These are phyloP conservation scores for Pseudonitzschia delicatissima DNA, from an alignment of 108 stramenopile genomes.

Conservation along the genomic window DNA sequence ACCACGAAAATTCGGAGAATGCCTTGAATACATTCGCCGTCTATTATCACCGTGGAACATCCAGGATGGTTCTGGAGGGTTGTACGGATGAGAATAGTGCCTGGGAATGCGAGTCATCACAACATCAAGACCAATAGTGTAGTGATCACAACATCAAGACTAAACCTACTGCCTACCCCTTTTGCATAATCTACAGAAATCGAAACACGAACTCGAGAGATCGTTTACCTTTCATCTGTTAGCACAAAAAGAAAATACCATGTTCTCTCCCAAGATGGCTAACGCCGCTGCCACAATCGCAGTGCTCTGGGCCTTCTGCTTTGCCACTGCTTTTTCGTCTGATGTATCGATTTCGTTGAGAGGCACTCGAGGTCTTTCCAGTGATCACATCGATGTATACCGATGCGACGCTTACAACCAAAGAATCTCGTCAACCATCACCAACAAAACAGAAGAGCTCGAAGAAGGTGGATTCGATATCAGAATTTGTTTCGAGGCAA, in stretches of 20 bases:
- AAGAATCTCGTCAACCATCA: neutral
- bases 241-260: neutral
- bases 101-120: no score
- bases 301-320: neutral
- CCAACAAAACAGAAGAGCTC: neutral
- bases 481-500: neutral
- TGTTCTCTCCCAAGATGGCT: neutral
- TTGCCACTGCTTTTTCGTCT: neutral
- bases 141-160: no score
- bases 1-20: no score
- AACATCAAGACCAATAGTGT: no score
- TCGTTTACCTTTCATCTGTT: neutral
- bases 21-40: no score
- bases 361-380: neutral
- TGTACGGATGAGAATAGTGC: no score
- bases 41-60: no score
- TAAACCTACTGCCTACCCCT: no score
- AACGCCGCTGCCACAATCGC: neutral
- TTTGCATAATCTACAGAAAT: no score
- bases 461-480: neutral
- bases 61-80: no score
- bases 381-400: neutral
- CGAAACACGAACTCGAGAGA: no score
- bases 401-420: slow-evolving; percentile 4
- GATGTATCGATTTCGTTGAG: neutral